Percentiles rank a stretch among this genome's conserved stretches.
Conservation (phyloP, 163 green algal species). For the Scenedesmus sp. region DNA sequence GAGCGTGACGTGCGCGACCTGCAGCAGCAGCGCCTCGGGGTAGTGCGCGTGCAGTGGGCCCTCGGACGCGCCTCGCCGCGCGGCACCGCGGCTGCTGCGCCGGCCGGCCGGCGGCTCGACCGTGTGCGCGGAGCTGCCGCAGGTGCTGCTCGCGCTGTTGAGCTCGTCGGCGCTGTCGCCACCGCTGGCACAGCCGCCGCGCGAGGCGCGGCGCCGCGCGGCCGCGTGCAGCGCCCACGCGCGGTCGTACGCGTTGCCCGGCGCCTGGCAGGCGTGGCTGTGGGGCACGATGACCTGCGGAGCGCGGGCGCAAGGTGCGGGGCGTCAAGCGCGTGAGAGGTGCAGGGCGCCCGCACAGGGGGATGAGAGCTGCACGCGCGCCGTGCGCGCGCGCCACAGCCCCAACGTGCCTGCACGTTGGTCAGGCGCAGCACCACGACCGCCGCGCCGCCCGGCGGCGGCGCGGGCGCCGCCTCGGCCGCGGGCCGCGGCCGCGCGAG, state of each 20-base stretch:
- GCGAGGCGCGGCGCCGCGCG: background rate
- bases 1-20: conserved; percentile 1
- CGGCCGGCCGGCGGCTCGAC: background rate
- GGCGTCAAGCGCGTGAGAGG: too few relatives aligned
- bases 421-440: conserved; percentile 16
- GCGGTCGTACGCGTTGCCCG: conserved; percentile 22
- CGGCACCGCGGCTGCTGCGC: background rate
- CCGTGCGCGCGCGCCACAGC: background rate
- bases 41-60: conserved; percentile 22
- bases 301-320: too few relatives aligned
- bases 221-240: background rate
- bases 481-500: background rate
- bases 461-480: background rate
- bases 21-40: conserved; percentile 26
- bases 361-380: too few relatives aligned
- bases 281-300: conserved; percentile 33
- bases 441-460: background rate
- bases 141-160: background rate
- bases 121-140: background rate
- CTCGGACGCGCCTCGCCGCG: too few relatives aligned
- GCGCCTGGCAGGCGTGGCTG: conserved; percentile 39
- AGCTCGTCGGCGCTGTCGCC: too few relatives aligned
- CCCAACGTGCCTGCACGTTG: conserved; percentile 16
- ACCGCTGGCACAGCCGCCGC: background rate
- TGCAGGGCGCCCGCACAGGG: too few relatives aligned